phyloP scores from a whole-genome alignment of 179 eudicot genomes.

The Pouteria campechiana region DNA sequence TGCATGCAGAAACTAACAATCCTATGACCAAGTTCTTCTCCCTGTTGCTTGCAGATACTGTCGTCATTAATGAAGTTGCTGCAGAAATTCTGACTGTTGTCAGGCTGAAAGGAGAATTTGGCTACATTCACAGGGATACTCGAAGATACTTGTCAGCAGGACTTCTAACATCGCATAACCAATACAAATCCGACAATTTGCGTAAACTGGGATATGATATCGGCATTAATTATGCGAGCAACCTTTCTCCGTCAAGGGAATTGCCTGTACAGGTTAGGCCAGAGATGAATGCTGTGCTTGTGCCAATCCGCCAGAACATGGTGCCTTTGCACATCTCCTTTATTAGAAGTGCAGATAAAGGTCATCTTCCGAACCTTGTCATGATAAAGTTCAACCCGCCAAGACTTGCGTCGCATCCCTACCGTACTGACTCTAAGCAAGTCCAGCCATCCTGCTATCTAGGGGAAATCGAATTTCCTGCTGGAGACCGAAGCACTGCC shows the following conservation, averaged over 20 bases:
- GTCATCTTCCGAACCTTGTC: constrained; percentile 55
- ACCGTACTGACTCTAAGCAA: constrained; percentile 49
- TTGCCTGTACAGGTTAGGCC: constrained; percentile 83
- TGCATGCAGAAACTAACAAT: constrained; percentile 43
- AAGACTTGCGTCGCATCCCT: constrained; percentile 57
- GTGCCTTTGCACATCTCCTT: constrained; percentile 78
- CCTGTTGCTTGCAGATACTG: constrained; percentile 70
- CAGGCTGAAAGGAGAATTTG: constrained; percentile 36
- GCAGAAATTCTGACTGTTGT: constrained; percentile 34
- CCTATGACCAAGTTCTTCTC: constrained; percentile 62
- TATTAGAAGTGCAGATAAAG: constrained; percentile 70
- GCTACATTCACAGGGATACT: constrained; percentile 8
- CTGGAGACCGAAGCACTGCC: constrained; percentile 68
- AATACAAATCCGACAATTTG: constrained; percentile 67
- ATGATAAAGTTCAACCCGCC: constrained; percentile 71
- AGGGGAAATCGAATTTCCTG: constrained; percentile 73
- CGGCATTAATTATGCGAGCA: constrained; percentile 73
- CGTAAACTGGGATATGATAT: constrained; percentile 82
- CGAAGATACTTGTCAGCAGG: constrained; percentile 43
- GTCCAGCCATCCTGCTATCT: constrained; percentile 53
- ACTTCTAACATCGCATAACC: constrained; percentile 70
- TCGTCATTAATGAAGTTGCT: constrained; percentile 37
- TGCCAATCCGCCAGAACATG: constrained; percentile 72
- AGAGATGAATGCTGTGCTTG: constrained; percentile 59
- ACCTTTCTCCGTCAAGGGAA: constrained; percentile 58